Conservation (phyloP, 768 basidiomycete genomes). For the Pisolithus marmoratus region DNA sequence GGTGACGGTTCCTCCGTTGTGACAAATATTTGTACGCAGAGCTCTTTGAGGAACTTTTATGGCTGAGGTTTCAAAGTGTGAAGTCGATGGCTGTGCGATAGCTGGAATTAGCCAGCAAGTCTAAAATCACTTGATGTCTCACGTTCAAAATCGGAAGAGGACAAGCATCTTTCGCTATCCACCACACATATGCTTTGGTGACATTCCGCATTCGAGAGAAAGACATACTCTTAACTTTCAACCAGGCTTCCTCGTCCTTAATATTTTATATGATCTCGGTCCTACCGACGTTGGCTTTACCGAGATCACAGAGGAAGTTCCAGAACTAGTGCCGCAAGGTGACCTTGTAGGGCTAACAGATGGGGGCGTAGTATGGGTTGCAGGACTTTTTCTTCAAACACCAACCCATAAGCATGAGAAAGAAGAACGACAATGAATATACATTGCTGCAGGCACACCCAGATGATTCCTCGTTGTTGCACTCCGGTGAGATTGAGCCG, state of each 20-base stretch:
- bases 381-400: conserved; percentile 69
- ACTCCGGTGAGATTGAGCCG: conserved; percentile 80
- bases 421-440: conserved; percentile 14
- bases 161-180: conserved; percentile 80
- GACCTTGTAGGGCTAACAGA: conserved; percentile 82
- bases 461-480: conserved; percentile 93
- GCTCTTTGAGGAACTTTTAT: conserved; percentile 58
- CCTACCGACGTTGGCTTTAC: conserved; percentile 78
- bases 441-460: conserved; percentile 86
- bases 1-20: conserved; percentile 74
- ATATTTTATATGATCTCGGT: conserved; percentile 64
- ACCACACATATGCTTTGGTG: conserved; percentile 88
- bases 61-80: conserved; percentile 62
- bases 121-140: conserved; percentile 2
- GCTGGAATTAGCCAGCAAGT: not conserved
- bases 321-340: conserved; percentile 94
- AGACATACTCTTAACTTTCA: conserved; percentile 50
- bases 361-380: conserved; percentile 93
- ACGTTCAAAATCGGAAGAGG: conserved; percentile 83
- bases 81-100: conserved; percentile 79
- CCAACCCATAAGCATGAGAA: not conserved
- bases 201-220: conserved; percentile 59
- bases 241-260: conserved; percentile 37
- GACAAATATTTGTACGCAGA: conserved; percentile 66
- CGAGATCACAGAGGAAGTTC: conserved; percentile 93